Conservation (phyloP, 1,284 basidiomycete genomes). For the Sporisorium graminicola region DNA sequence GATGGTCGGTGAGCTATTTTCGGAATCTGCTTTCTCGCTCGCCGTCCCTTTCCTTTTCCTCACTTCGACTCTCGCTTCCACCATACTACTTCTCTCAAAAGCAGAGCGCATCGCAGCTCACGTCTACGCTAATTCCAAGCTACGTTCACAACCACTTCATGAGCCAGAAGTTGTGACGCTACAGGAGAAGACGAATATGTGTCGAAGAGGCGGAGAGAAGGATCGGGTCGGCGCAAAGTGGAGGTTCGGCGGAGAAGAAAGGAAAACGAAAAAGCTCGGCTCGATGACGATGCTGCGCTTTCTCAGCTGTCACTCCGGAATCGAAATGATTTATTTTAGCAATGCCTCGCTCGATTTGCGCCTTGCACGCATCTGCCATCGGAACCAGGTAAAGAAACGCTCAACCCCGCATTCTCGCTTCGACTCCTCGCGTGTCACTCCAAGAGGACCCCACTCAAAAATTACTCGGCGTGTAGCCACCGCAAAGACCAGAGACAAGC, state of each 20-base stretch:
- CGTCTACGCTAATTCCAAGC: no score
- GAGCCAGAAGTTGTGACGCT: no score
- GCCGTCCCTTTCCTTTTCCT: neutral
- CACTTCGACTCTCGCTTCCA: neutral
- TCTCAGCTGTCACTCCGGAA: neutral
- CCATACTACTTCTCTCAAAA: no score
- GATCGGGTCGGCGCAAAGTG: neutral
- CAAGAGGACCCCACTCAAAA: no score
- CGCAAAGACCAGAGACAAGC: no score
- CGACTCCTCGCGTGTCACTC: neutral
- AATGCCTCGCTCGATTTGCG: no score
- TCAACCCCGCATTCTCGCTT: neutral
- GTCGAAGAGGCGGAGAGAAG: neutral
- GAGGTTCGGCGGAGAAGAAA: neutral
- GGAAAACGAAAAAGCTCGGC: neutral
- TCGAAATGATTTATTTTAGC: no score
- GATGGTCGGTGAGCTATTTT: conserved; percentile 4
- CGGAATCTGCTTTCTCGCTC: neutral
- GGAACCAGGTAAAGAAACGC: neutral
- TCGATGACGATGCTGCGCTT: conserved; percentile 17
- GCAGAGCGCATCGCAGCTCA: no score
- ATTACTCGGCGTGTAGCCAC: no score
- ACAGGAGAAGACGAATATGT: neutral
- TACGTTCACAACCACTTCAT: no score
- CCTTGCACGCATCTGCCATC: no score